Evolutionary conservation across 2,329 filamentous ascomycete genomes (phyloP).

Genomic region (Aspergillus brunneoviolaceus): DNA sequence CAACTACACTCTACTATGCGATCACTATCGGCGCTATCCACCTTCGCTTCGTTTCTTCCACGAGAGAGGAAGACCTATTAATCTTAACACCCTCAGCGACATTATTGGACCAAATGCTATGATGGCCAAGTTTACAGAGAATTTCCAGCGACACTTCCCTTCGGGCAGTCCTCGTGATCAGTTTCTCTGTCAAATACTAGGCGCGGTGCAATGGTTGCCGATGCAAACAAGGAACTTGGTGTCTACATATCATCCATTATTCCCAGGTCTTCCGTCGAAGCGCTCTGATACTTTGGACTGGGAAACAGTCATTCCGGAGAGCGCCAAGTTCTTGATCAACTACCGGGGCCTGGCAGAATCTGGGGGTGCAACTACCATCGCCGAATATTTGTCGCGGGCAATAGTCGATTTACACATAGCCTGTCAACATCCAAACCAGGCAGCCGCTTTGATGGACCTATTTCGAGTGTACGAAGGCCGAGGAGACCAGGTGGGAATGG

Average conservation of each 20-base stretch:
- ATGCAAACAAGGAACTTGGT: constrained; percentile 6
- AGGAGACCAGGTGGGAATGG: constrained; percentile 20
- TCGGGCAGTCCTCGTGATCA: constrained; percentile 10
- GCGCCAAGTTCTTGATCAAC: constrained; percentile 1
- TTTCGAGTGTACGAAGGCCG: constrained; percentile 14
- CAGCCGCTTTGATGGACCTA: constrained; percentile 8
- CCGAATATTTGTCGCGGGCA: constrained; percentile 16
- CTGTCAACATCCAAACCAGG: constrained; percentile 12
- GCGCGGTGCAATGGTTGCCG: constrained; percentile 2
- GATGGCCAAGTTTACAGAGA: constrained; percentile 10
- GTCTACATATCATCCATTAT: constrained; percentile 13
- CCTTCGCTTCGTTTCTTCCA: constrained; percentile 25
- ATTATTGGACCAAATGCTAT: constrained; percentile 17
- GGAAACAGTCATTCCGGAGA: background rate
- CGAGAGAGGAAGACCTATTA: constrained; percentile 18
- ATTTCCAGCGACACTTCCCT: constrained; percentile 13
- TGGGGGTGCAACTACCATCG: constrained; percentile 3
- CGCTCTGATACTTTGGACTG: background rate
- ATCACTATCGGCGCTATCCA: constrained; percentile 23
- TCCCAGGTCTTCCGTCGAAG: background rate
- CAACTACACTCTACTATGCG: constrained; percentile 19
- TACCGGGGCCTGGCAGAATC: constrained; percentile 13
- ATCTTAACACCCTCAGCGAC: constrained; percentile 15
- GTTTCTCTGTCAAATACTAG: constrained; percentile 9
- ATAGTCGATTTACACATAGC: constrained; percentile 19